phyloP scores from a whole-genome alignment of 805 yeast genomes.

The Myxozyma nipponensis region DNA sequence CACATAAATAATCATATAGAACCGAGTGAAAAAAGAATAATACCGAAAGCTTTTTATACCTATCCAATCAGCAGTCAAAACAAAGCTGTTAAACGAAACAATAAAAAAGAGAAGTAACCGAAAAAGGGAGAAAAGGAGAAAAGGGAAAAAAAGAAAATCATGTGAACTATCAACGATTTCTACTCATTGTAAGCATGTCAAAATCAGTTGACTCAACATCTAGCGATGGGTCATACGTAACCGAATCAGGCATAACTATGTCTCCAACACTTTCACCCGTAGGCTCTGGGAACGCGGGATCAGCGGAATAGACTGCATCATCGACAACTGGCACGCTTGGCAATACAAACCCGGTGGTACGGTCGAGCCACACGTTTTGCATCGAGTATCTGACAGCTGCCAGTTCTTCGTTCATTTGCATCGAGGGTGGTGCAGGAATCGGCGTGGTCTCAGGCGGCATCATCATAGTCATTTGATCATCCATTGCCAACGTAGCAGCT shows the following conservation, averaged over 20 bases:
- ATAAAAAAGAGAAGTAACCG: not conserved
- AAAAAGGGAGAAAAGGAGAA: not conserved
- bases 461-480: not conserved
- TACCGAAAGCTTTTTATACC: not conserved
- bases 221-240: not conserved
- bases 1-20: not conserved
- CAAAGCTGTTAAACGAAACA: not conserved
- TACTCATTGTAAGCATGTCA: not conserved
- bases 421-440: too few relatives aligned
- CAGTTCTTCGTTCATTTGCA: slow-evolving; percentile 4
- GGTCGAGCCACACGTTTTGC: slow-evolving; percentile 6
- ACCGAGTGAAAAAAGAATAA: not conserved
- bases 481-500: not conserved
- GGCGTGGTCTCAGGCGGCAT: not conserved
- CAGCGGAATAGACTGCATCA: not conserved
- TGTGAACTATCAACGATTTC: not conserved
- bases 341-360: not conserved
- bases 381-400: slow-evolving; percentile 1
- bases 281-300: not conserved
- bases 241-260: not conserved
- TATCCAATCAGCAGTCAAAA: not conserved
- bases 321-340: too few relatives aligned
- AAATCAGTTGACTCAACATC: not conserved
- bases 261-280: not conserved
- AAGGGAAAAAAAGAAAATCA: not conserved